These are phyloP conservation scores for Saposhnikovia divaricata DNA, from an alignment of 129 eudicot species.

Conservation along the genomic window DNA sequence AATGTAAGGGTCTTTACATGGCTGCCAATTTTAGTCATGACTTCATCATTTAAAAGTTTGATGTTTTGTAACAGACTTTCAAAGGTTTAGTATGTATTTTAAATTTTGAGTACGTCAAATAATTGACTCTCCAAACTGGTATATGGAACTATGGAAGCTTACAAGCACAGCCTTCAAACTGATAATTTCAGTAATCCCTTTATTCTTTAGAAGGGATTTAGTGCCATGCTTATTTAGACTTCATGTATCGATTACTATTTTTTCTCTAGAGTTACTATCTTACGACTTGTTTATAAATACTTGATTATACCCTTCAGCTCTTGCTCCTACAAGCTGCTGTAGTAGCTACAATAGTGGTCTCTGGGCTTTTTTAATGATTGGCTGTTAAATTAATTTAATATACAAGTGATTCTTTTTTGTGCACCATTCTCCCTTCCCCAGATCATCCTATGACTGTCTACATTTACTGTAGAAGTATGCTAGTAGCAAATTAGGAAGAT, in stretches of 20 bases:
- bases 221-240: background rate
- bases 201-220: background rate
- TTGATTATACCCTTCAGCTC: background rate
- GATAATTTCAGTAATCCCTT: background rate
- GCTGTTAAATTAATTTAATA: background rate
- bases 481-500: background rate
- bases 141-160: background rate
- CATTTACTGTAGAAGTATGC: no score
- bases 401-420: background rate
- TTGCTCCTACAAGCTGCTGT: background rate
- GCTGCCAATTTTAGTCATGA: slow-evolving; percentile 38
- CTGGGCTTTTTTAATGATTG: background rate
- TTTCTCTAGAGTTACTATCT: background rate
- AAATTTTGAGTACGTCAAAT: background rate
- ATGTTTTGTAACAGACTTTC: slow-evolving; percentile 17
- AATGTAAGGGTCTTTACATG: slow-evolving; percentile 46
- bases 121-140: background rate
- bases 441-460: no score
- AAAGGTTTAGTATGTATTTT: background rate
- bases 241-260: background rate
- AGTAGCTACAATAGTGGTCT: background rate
- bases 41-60: slow-evolving; percentile 32
- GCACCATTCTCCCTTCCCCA: no score
- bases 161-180: background rate
- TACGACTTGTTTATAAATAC: background rate